Base-by-base conservation (phyloP, 441 rosid species). In the Erodium texanum region DNA sequence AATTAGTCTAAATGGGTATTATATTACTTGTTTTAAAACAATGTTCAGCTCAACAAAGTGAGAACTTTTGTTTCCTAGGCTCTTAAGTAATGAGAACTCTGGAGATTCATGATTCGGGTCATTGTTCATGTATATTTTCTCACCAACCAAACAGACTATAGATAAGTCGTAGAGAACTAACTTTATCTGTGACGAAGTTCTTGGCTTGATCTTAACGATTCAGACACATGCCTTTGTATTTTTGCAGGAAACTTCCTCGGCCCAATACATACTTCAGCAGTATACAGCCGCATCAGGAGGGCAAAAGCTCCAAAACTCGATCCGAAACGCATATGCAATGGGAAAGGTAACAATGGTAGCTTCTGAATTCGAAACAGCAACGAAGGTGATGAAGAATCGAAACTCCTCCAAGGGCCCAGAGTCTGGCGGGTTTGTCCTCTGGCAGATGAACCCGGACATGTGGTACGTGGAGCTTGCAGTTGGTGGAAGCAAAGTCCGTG, bases 391-490 rank as follows among this genome's bases (percentile, higher is more conserved):
- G 54, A 45, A 45, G 16, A 45, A 45, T 12, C n/a, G n/a, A 0
- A 45, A 14, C 9, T 45, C 54, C 54, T 45, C 54, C 9, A 45
- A 15, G 97, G 0, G 97, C 18, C 4, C 54, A 10, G 54, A 45
- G 54, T 1, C 16, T 12, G 54, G 54, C 5, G 54, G 54, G 54
- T 45, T 45, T 45, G 54, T 45, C 5, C 54, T 90, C 5, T 93
- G 99, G 99, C 97, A 93, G 83, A 93, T 90, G 99, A 76, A 91
- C 81, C 96, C 92, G 1, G 95, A 88, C 52, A 89, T 87, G 92
- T 93, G 99, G 99, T 93, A 93, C 27, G 93, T 91, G 63, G 98
- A 90, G 79, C 93, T 91, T 68, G 89, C 96, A 0, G 92, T 89
- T 18, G 93, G 93, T 36, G 95, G 85, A 16, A 84, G 93, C 68